Evolutionary conservation across 805 yeast genomes (phyloP), one percentile per base, ranked within the genome.

Genomic region (Cyberlindnera petersonii): DNA sequence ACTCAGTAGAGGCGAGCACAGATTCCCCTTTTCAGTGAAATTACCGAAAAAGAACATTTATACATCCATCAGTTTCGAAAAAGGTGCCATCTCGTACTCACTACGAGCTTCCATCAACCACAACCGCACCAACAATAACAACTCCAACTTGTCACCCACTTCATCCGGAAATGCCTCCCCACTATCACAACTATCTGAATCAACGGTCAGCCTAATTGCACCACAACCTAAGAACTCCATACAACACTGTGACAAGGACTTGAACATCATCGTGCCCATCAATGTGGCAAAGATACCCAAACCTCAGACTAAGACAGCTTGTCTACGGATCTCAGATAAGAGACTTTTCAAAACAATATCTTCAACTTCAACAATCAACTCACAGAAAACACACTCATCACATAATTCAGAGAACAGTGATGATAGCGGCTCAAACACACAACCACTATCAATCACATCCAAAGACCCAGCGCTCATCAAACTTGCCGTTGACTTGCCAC

Each of bases 11-110:
- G 96, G 96, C 29, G 91, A 85, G 55, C 96, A 88, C 60, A 64
- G 86, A 24, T 88, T 89, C 56, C 95, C 95, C 16, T 89, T 88
- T 55, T 75, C 82, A 33, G 84, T 88, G 30, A 81, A 77, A 49
- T 68, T 88, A n/a, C 96, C 96, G 1, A 72, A 71, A 49, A 77
- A 75, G 47, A 74, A 83, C 47, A 72, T 86, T 4, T 81, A 70
- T 59, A 83, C 93, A 17, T 78, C 87, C 35, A 73, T 88, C 19
- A 80, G 79, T 47, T 88, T 88, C 51, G 96, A 89, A 49, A 78
- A 79, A 51, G 96, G 97, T n/a, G 74, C 86, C 15, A 85, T 88
- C 13, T 59, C 73, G 4, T 88, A 88, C 58, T 61, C 64, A 23
- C 63, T 88, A 31, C 72, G 75, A 33, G 81, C 82, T 1, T 50